A percentile compares a stretch with the other conserved stretches of the same genome.
Evolutionary conservation across 2,329 filamentous ascomycete species (phyloP).

Genomic region (Trichoderma hamatum): DNA sequence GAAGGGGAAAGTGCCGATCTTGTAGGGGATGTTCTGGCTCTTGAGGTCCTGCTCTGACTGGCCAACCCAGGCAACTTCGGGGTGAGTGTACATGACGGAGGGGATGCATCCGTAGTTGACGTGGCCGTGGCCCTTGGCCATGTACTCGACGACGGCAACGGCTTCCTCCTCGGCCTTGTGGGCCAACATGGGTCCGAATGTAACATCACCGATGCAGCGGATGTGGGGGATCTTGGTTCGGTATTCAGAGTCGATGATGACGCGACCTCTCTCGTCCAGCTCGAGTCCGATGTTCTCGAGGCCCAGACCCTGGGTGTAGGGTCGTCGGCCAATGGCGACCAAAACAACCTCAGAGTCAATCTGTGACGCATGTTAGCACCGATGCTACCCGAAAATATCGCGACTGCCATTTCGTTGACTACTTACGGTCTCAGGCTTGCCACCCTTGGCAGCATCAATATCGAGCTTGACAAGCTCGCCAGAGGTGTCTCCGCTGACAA

Average conservation of each 20-base stretch:
- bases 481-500: slow-evolving; percentile 78
- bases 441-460: slow-evolving; percentile 91
- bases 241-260: slow-evolving; percentile 98
- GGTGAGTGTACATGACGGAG: slow-evolving; percentile 99
- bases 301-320: slow-evolving; percentile 88
- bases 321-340: slow-evolving; percentile 92
- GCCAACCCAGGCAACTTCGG: slow-evolving; percentile 97
- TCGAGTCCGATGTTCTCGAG: slow-evolving; percentile 93
- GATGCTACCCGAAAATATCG: not conserved
- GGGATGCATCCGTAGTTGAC: slow-evolving; percentile 99
- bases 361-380: slow-evolving; percentile 48
- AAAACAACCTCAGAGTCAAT: slow-evolving; percentile 94
- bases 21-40: slow-evolving; percentile 86
- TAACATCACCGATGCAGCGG: slow-evolving; percentile 92
- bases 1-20: slow-evolving; percentile 93
- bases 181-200: slow-evolving; percentile 97
- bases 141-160: slow-evolving; percentile 92
- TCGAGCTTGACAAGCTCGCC: slow-evolving; percentile 79
- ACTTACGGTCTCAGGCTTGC: slow-evolving; percentile 86
- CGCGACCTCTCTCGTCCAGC: slow-evolving; percentile 87
- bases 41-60: slow-evolving; percentile 97
- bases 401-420: not conserved
- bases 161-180: slow-evolving; percentile 99
- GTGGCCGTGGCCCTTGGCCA: slow-evolving; percentile 96
- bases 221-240: slow-evolving; percentile 97